Base-by-base conservation (phyloP, 2,329 filamentous ascomycete species). In the Thelonectria discophora region DNA sequence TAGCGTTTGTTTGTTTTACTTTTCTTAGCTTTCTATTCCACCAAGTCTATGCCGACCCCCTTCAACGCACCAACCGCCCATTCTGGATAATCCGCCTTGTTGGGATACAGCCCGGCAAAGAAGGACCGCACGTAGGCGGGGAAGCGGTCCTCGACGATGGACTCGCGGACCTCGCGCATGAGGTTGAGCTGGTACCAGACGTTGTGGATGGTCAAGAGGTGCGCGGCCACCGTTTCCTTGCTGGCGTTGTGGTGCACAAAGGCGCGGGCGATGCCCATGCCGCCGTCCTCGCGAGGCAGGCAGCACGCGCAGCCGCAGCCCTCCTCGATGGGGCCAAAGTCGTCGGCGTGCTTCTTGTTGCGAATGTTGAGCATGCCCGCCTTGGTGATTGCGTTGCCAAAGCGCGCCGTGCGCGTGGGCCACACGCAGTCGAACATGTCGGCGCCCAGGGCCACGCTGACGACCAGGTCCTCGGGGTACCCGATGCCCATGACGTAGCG, bases 391-490 rank as follows among this genome's bases (percentile, higher is more conserved):
- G 94, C 95, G 74, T 97, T 97, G 62, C 96, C 95, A 74, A 99
- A 99, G 34, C 95, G 88, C 74, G 95, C 95, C 37, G 95, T 99
- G 55, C 95, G 85, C 5, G 95, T 98, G 1, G 95, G 96, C 95
- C 95, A 99, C 7, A 99, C 95, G 74, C 96, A 99, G 79, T 99
- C 95, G 75, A 99, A 99, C 95, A 99, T 99, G 78, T 99, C 95
- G 50, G 95, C 95, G 3, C 95, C 95, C 1, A 99, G 84, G 1
- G 95, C 95, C 4, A 97, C 89, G 55, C 93, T 96, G 40, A 99
- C 94, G 2, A 99, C 87, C 58, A 99, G 82, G 73, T 99, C 95
- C 79, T 98, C 95, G 1, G 95, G 95, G 76, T 97, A 99, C 12
- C 95, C 93, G 69, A 99, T 95, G 17, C 95, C 95, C 96, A 99